Percentiles rank a stretch among this genome's conserved stretches.
These are phyloP conservation scores for Ceratocystis lukuohia DNA, from an alignment of 2,329 filamentous ascomycete genomes.

Conservation along the genomic window DNA sequence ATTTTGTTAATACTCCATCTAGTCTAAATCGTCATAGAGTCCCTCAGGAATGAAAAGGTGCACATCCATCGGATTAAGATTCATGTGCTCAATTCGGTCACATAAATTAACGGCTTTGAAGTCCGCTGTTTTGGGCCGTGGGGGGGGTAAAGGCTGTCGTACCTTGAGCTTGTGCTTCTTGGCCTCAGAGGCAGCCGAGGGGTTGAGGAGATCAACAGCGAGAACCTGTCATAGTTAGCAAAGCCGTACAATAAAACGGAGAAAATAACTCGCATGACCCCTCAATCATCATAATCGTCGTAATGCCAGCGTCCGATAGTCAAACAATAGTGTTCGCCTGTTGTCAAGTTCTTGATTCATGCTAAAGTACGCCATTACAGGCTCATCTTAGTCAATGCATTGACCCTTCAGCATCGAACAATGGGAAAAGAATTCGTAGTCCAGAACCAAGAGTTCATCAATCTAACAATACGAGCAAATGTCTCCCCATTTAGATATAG, in stretches of 20 bases:
- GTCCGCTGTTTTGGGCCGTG: neutral
- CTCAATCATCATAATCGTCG: slow-evolving; percentile 20
- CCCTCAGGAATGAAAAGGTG: neutral
- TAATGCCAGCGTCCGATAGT: slow-evolving; percentile 19
- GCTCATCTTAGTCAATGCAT: neutral
- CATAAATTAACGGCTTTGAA: neutral
- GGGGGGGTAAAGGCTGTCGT: slow-evolving; percentile 26
- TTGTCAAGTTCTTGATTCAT: neutral
- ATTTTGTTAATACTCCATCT: slow-evolving; percentile 20
- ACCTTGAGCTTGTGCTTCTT: slow-evolving; percentile 99
- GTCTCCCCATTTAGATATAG: neutral
- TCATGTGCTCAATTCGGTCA: neutral
- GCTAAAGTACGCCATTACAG: neutral
- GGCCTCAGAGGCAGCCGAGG: slow-evolving; percentile 90
- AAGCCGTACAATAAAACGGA: slow-evolving; percentile 22
- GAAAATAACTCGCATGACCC: slow-evolving; percentile 9
- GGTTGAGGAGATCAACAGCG: slow-evolving; percentile 99
- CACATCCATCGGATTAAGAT: neutral
- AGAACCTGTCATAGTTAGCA: slow-evolving; percentile 69
- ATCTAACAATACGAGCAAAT: neutral
- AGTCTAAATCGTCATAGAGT: neutral
- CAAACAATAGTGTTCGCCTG: slow-evolving; percentile 21
- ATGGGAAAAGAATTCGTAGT: neutral
- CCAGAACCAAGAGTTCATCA: neutral
- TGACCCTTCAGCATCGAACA: neutral